phyloP scores from a whole-genome alignment of 805 yeast genomes.

The Yarrowia bubula region DNA sequence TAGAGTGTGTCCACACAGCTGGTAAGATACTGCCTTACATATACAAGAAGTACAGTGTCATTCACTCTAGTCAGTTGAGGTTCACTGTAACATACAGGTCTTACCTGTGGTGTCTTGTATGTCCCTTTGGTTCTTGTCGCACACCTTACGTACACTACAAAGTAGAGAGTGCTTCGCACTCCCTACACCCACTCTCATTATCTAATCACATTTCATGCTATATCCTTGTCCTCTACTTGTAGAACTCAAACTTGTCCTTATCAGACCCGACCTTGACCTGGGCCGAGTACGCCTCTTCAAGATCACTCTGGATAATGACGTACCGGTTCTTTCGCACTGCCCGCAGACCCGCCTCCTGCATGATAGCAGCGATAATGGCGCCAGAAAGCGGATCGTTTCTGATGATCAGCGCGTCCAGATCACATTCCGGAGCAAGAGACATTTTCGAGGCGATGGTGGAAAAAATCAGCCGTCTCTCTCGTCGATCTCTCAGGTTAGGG shows the following conservation, averaged over 20 bases:
- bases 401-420: constrained; percentile 87
- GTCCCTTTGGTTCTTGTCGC: too few species aligned
- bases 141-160: too few species aligned
- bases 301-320: constrained; percentile 90
- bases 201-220: neutral
- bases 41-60: too few species aligned
- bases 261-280: constrained; percentile 96
- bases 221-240: constrained; percentile 54
- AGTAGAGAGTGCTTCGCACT: too few species aligned
- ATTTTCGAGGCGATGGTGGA: constrained; percentile 94
- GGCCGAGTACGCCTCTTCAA: constrained; percentile 95
- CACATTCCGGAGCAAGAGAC: constrained; percentile 98
- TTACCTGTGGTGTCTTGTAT: too few species aligned
- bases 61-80: too few species aligned
- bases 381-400: constrained; percentile 98
- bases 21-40: too few species aligned
- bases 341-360: constrained; percentile 99
- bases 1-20: too few species aligned
- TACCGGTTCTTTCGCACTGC: constrained; percentile 98
- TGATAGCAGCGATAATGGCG: constrained; percentile 93
- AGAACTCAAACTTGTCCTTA: constrained; percentile 96
- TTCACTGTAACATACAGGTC: too few species aligned
- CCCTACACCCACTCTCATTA: neutral
- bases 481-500: constrained; percentile 92
- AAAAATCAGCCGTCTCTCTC: constrained; percentile 96